phyloP scores from a whole-genome alignment of 495 filamentous ascomycete genomes.

The Usnea hakonensis region DNA sequence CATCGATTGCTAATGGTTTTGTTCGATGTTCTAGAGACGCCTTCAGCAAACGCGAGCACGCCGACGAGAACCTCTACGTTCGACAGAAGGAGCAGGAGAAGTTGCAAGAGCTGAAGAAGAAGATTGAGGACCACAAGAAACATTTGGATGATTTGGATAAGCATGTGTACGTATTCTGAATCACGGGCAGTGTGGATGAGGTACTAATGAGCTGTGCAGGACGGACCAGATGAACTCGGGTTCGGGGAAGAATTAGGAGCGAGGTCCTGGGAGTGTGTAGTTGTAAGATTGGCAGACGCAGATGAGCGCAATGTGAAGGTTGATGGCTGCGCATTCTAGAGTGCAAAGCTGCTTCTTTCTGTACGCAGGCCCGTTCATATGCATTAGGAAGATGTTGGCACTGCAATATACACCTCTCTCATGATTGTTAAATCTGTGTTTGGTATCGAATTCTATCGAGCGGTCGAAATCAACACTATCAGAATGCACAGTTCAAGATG shows the following conservation, averaged over 20 bases:
- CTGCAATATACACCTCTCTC: neutral
- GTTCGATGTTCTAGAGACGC: slow-evolving; percentile 52
- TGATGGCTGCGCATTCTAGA: neutral
- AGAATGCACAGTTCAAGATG: neutral
- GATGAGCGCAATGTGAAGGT: neutral
- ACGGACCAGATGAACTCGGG: neutral
- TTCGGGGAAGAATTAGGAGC: slow-evolving; percentile 48
- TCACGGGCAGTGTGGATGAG: neutral
- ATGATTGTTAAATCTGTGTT: neutral
- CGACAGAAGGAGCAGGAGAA: slow-evolving; percentile 78
- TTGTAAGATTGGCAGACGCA: neutral
- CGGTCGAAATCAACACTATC: neutral
- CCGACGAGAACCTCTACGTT: slow-evolving; percentile 77
- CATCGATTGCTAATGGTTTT: neutral
- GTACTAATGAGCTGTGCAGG: slow-evolving; percentile 3
- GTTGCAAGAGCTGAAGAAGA: slow-evolving; percentile 59
- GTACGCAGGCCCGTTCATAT: neutral
- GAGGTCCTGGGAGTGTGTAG: neutral
- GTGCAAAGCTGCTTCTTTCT: neutral
- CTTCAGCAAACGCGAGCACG: slow-evolving; percentile 85
- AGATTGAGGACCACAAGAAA: slow-evolving; percentile 68
- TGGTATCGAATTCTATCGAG: neutral
- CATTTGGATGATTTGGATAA: slow-evolving; percentile 76
- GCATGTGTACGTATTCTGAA: slow-evolving; percentile 59
- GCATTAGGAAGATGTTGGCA: neutral